A percentile compares a stretch with the other conserved stretches of the same genome.
phyloP scores from a whole-genome alignment of 345 rosid genomes.

The Jatropha curcas region DNA sequence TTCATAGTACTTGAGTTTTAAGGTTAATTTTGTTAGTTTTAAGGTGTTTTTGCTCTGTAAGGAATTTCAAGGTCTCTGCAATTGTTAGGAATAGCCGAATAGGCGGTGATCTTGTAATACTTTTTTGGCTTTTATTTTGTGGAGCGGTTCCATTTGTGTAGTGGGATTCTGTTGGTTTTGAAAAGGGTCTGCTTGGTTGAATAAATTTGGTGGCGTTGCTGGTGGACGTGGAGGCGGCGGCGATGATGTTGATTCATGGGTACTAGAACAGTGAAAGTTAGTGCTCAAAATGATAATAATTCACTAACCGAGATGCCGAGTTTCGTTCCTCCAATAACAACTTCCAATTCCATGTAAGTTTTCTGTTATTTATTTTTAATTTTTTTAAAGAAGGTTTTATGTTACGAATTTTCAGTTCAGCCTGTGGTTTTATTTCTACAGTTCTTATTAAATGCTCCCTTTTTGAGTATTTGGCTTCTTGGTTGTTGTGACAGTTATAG shows the following conservation, averaged over 20 bases:
- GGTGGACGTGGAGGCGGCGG: conserved; percentile 3
- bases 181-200: conserved; percentile 2
- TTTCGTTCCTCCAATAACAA: conserved; percentile 42
- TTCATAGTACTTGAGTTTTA: no score
- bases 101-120: background rate
- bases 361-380: background rate
- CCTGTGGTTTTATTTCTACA: background rate
- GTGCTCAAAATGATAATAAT: conserved; percentile 39
- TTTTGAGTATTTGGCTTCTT: background rate
- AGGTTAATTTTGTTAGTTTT: no score
- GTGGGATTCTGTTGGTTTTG: conserved; percentile 1
- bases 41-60: background rate
- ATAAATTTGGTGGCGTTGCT: background rate
- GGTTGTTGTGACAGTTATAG: background rate
- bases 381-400: background rate
- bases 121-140: background rate
- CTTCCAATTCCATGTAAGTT: conserved; percentile 46
- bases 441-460: background rate
- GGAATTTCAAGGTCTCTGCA: background rate
- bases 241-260: conserved; percentile 45
- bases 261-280: conserved; percentile 37
- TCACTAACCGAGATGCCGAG: conserved; percentile 53
- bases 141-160: background rate
- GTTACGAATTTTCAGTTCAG: background rate
- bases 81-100: background rate